Evolutionary conservation across 1,284 basidiomycete genomes (phyloP).

Genomic region (Tilletia indica): DNA sequence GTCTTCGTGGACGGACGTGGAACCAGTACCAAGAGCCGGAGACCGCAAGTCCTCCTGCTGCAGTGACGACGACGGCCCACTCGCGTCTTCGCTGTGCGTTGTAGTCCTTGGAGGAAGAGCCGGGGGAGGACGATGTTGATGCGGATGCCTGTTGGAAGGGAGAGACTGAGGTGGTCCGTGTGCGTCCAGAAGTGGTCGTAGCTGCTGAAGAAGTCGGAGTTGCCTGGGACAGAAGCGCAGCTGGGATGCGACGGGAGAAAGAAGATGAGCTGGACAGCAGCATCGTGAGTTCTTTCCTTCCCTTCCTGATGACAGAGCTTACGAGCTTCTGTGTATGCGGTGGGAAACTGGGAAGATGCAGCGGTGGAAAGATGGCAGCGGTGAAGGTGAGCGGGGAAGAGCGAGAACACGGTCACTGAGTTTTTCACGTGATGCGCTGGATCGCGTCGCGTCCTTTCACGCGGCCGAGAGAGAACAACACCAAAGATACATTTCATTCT

Average conservation of each 20-base stretch:
- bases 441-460: no score
- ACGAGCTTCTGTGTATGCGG: no score
- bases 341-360: no score
- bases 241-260: background rate
- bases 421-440: no score
- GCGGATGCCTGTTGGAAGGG: background rate
- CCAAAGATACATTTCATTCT: no score
- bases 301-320: background rate
- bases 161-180: background rate
- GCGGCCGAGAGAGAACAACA: no score
- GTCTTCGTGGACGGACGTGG: constrained; percentile 36
- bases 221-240: background rate
- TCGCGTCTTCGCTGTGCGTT: constrained; percentile 44
- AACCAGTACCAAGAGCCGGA: constrained; percentile 53
- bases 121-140: constrained; percentile 35
- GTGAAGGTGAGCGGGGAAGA: background rate
- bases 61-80: constrained; percentile 52
- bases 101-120: constrained; percentile 32
- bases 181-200: no score
- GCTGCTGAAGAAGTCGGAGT: no score
- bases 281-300: background rate
- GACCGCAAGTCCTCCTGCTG: constrained; percentile 49
- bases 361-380: no score
- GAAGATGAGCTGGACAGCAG: background rate
- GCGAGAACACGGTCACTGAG: no score